Base-by-base conservation (phyloP, 2,329 filamentous ascomycete genomes). In the Calonectria honghensis region DNA sequence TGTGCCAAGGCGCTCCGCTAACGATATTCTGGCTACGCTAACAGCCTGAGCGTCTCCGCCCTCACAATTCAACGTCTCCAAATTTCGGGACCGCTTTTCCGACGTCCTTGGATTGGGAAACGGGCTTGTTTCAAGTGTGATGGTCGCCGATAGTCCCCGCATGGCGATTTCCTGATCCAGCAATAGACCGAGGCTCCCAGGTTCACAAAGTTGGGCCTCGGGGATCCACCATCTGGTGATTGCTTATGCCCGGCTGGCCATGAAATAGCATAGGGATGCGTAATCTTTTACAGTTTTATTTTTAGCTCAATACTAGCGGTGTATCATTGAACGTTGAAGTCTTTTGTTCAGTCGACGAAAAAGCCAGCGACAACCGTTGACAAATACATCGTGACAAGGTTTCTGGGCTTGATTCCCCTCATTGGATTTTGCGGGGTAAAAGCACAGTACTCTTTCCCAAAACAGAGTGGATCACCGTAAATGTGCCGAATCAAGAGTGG, bases 361-460 rank as follows among this genome's bases (percentile, higher is more conserved):
- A 48, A 3, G n/a, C n/a, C n/a, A 24, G 13, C n/a, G 13, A 20
- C n/a, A 9, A 3, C 45, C n/a, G n/a, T 48, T 24, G 45, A 11
- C n/a, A 24, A 48, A 48, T 4, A 7, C 10, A 1, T 24, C 20
- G 9, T 10, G 3, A 3, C 18, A 48, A 48, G 9, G 20, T 24
- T n/a, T 24, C 5, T 48, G 2, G 2, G 10, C 20, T 11, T 13
- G n/a, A 24, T 48, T n/a, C 51, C 51, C 51, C 51, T 54, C 51
- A 32, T 29, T 10, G 13, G 4, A 59, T 61, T 24, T 41, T 61
- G 57, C 57, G 57, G 57, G 57, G 57, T 63, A 63, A 35, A 2
- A 37, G 10, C 13, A 18, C n/a, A 63, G 5, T 6, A 24, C 27
- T 2, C 3, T 20, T 27, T 29, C 57, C 57, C 24, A 20, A 63